A percentile compares a stretch with the other conserved stretches of the same genome.
Evolutionary conservation across 306 rosid genomes (phyloP).

Genomic region (Adenanthera pavonina): DNA sequence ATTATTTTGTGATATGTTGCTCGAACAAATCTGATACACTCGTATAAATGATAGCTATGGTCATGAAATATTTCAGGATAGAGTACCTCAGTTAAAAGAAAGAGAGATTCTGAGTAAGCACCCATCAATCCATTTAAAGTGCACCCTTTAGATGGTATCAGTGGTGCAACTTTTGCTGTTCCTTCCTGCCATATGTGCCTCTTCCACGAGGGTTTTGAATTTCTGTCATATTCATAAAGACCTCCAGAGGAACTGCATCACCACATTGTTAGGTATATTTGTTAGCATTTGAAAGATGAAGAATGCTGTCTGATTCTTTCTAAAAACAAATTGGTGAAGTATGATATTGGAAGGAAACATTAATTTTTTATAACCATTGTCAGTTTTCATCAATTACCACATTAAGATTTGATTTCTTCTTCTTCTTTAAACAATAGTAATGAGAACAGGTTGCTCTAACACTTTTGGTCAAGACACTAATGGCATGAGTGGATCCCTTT

Average conservation of each 20-base stretch:
- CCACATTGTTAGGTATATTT: background rate
- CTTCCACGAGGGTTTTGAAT: slow-evolving; percentile 92
- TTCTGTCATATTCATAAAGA: slow-evolving; percentile 81
- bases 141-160: slow-evolving; percentile 64
- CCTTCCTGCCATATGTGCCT: slow-evolving; percentile 79
- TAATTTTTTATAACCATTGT: background rate
- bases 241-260: slow-evolving; percentile 81
- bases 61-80: background rate
- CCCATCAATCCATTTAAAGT: slow-evolving; percentile 59
- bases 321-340: background rate
- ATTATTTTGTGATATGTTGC: background rate
- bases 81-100: slow-evolving; percentile 88
- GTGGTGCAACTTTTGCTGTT: slow-evolving; percentile 49
- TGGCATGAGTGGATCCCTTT: background rate
- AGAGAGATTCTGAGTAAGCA: slow-evolving; percentile 76
- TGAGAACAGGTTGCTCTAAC: background rate
- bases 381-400: background rate
- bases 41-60: background rate
- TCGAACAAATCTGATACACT: background rate
- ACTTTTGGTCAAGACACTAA: background rate
- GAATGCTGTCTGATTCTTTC: slow-evolving; percentile 12
- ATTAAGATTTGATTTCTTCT: background rate
- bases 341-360: background rate
- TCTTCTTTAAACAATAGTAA: background rate
- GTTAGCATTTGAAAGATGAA: slow-evolving; percentile 2